Conservation (phyloP, 2,329 filamentous ascomycete genomes). For the Chalara sp. region DNA sequence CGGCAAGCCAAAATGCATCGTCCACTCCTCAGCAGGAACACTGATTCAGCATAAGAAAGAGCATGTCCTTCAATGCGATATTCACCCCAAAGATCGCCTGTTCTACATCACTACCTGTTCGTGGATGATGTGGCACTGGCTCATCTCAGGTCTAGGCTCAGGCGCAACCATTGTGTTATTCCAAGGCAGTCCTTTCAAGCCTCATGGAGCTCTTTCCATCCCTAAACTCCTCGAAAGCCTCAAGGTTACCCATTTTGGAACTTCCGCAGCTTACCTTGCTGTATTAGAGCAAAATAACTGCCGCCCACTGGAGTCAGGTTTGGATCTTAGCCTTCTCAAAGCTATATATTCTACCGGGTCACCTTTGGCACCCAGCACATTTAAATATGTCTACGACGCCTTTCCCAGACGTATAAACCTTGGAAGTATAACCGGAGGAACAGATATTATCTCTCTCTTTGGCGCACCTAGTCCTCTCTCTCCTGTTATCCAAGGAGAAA, state of each 20-base stretch:
- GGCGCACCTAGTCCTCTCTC: constrained; percentile 74
- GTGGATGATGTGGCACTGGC: constrained; percentile 99
- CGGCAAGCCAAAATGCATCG: constrained; percentile 80
- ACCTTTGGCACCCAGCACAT: constrained; percentile 86
- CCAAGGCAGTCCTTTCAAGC: constrained; percentile 84
- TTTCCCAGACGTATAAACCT: constrained; percentile 80
- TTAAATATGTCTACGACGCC: constrained; percentile 78
- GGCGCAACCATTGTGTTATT: constrained; percentile 84
- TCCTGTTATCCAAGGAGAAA: constrained; percentile 66
- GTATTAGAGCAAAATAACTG: constrained; percentile 75
- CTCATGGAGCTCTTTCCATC: constrained; percentile 73
- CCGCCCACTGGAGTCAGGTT: constrained; percentile 41
- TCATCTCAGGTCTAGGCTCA: constrained; percentile 75
- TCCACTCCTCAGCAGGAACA: constrained; percentile 85
- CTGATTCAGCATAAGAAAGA: constrained; percentile 97
- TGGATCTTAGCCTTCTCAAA: constrained; percentile 59
- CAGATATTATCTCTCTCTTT: constrained; percentile 94
- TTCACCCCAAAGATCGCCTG: constrained; percentile 64
- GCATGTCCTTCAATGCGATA: constrained; percentile 62
- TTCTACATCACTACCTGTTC: constrained; percentile 94
- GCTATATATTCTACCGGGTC: constrained; percentile 94
- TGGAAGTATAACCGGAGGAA: constrained; percentile 89
- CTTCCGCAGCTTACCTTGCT: constrained; percentile 87
- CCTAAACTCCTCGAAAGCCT: constrained; percentile 75
- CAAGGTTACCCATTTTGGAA: constrained; percentile 86